Evolutionary conservation across 179 eudicot genomes (phyloP).

Genomic region (Beta corolliflora): DNA sequence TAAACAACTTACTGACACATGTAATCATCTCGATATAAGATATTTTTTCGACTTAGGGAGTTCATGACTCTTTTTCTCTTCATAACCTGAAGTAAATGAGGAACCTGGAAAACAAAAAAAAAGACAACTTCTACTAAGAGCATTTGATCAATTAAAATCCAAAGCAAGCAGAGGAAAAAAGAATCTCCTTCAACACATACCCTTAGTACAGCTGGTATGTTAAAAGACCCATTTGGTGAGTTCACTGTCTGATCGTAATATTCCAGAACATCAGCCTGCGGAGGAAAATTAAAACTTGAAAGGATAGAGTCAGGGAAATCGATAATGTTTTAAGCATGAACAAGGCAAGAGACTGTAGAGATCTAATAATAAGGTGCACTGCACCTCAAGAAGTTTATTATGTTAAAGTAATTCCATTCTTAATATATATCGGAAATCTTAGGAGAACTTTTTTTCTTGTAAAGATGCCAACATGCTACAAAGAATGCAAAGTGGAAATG

Average conservation of each 20-base stretch:
- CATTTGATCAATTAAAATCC: conserved; percentile 14
- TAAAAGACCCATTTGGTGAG: conserved; percentile 85
- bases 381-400: not conserved
- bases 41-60: conserved; percentile 83
- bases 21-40: conserved; percentile 78
- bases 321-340: not conserved
- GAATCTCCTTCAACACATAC: conserved; percentile 38
- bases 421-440: not conserved
- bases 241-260: conserved; percentile 89
- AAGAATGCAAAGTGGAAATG: not conserved
- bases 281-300: conserved; percentile 11
- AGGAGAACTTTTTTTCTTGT: not conserved
- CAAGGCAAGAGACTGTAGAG: not conserved
- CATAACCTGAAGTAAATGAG: conserved; percentile 87
- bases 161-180: not conserved
- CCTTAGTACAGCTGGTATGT: conserved; percentile 97
- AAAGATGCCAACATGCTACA: not conserved
- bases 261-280: conserved; percentile 97
- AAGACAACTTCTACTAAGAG: conserved; percentile 9
- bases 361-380: not conserved
- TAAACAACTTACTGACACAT: conserved; percentile 80
- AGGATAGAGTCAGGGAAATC: not conserved
- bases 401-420: not conserved
- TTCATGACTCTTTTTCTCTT: conserved; percentile 72
- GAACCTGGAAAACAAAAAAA: conserved; percentile 58